Conservation (phyloP, 371 early-diverging fungal genomes). For the Mortierella sp. region DNA sequence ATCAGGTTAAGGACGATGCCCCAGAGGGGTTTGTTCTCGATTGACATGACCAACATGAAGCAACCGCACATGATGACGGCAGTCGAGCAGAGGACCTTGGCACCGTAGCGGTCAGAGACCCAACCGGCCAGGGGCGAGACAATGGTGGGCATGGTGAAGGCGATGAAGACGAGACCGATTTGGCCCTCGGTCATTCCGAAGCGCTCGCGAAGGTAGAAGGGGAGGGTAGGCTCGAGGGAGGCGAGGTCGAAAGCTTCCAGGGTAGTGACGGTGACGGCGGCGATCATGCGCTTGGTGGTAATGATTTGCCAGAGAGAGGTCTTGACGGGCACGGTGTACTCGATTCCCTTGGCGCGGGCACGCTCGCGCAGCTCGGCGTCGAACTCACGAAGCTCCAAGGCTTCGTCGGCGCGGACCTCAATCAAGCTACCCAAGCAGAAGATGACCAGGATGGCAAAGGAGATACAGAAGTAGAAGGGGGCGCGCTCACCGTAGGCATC, state of each 20-base stretch:
- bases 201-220: conserved; percentile 68
- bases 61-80: conserved; percentile 59
- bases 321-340: conserved; percentile 12
- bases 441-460: conserved; percentile 68
- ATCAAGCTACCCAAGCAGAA: conserved; percentile 28
- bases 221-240: conserved; percentile 67
- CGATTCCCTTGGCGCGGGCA: conserved; percentile 33
- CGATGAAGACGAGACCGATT: conserved; percentile 70
- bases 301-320: conserved; percentile 44
- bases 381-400: conserved; percentile 30
- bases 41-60: conserved; percentile 62
- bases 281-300: conserved; percentile 50
- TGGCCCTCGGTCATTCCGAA: conserved; percentile 68
- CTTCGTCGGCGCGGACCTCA: conserved; percentile 52
- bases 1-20: conserved; percentile 61
- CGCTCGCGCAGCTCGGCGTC: conserved; percentile 44
- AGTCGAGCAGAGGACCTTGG: conserved; percentile 63
- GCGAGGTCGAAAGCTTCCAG: conserved; percentile 53
- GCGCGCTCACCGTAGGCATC: conserved; percentile 72
- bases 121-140: conserved; percentile 63
- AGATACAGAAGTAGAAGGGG: conserved; percentile 81
- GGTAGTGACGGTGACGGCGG: conserved; percentile 50
- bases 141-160: conserved; percentile 66
- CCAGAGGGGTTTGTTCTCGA: conserved; percentile 57
- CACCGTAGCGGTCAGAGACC: conserved; percentile 63